Evolutionary conservation across 345 rosid species (phyloP).

Genomic region (Lepidium didymum): DNA sequence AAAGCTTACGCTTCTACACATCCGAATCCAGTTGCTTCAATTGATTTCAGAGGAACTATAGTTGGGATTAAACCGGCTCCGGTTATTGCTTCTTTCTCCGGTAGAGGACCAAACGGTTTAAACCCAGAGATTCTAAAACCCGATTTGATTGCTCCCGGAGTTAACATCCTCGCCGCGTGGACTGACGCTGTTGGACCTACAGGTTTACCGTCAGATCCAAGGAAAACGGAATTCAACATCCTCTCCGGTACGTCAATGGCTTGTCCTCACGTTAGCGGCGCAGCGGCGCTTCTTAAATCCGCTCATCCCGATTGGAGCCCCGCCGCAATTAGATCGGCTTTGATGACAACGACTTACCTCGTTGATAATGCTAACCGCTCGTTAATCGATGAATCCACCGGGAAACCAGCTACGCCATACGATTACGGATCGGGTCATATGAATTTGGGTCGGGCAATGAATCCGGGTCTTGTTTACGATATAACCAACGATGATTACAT

Average conservation of each 20-base stretch:
- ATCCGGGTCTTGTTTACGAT: constrained; percentile 74
- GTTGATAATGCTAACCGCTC: constrained; percentile 36
- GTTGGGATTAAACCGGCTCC: constrained; percentile 79
- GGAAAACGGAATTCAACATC: constrained; percentile 73
- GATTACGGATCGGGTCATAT: constrained; percentile 70
- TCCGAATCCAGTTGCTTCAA: constrained; percentile 42
- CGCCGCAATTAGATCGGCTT: constrained; percentile 60
- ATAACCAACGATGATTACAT: constrained; percentile 54
- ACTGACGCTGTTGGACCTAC: constrained; percentile 69
- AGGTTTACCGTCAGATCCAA: constrained; percentile 51
- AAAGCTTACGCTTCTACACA: constrained; percentile 45
- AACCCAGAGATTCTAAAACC: constrained; percentile 75
- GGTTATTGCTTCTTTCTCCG: constrained; percentile 77
- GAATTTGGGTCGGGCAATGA: constrained; percentile 63
- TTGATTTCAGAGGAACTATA: constrained; percentile 62
- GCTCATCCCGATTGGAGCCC: constrained; percentile 80
- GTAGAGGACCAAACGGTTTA: constrained; percentile 65
- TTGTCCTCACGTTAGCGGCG: constrained; percentile 75
- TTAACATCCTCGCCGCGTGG: constrained; percentile 81
- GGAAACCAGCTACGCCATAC: constrained; percentile 50
- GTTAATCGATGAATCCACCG: constrained; percentile 55
- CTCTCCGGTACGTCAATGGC: constrained; percentile 89
- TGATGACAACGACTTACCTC: constrained; percentile 79
- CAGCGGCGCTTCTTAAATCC: constrained; percentile 77
- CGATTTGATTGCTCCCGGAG: constrained; percentile 58